A percentile compares a stretch with the other conserved stretches of the same genome.
These are phyloP conservation scores for Pythium aphanidermatum DNA, from an alignment of 352 stramenopile genomes.

Conservation along the genomic window DNA sequence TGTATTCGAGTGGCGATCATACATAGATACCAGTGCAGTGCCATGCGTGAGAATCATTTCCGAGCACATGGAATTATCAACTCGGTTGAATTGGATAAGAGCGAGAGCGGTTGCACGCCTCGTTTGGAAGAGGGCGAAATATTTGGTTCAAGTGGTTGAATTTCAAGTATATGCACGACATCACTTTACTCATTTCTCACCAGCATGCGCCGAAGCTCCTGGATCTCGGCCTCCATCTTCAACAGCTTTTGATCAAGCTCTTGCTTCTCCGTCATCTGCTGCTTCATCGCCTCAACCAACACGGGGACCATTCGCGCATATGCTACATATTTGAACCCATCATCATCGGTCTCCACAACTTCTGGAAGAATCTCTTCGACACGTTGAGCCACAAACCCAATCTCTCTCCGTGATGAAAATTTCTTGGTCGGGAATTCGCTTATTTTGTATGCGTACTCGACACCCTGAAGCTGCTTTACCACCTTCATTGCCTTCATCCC, in stretches of 20 bases:
- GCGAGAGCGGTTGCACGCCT: too few relatives aligned
- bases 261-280: conserved; percentile 10
- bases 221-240: not conserved
- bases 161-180: too few relatives aligned
- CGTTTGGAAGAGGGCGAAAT: too few relatives aligned
- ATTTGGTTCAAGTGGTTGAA: too few relatives aligned
- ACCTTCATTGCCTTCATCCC: conserved; percentile 7
- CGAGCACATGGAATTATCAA: too few relatives aligned
- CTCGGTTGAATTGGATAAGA: too few relatives aligned
- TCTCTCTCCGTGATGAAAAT: conserved; percentile 39
- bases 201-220: not conserved
- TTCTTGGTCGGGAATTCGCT: conserved; percentile 36
- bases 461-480: conserved; percentile 40
- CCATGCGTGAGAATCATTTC: too few relatives aligned
- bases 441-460: conserved; percentile 50
- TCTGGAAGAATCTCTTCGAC: conserved; percentile 76
- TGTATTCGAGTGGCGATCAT: too few relatives aligned
- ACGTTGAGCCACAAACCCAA: conserved; percentile 89
- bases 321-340: conserved; percentile 86
- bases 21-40: too few relatives aligned
- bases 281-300: conserved; percentile 76
- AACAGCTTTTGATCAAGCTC: not conserved
- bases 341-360: conserved; percentile 54
- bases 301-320: conserved; percentile 79
- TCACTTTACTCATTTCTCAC: too few relatives aligned